Evolutionary conservation across 257 asterid genomes (phyloP).

Genomic region (Ocimum tenuiflorum): DNA sequence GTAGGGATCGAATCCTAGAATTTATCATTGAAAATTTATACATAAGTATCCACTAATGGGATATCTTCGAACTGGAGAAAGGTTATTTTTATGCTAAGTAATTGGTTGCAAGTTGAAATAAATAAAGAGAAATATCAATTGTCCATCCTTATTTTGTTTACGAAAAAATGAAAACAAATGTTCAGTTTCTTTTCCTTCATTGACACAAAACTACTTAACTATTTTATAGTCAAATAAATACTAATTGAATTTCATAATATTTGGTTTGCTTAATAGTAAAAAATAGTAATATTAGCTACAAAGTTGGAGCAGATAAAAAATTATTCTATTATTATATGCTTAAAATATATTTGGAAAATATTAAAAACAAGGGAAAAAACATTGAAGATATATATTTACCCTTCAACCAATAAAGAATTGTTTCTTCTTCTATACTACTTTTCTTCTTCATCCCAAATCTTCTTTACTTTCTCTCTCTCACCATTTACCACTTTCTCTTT

Average conservation of each 20-base stretch:
- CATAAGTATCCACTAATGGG: too few species aligned
- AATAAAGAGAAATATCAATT: too few species aligned
- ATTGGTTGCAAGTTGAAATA: constrained; percentile 19
- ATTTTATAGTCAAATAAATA: too few species aligned
- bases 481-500: constrained; percentile 9
- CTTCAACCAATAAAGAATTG: neutral
- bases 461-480: neutral
- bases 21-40: too few species aligned
- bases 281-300: neutral
- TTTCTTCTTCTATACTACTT: neutral
- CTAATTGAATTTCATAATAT: too few species aligned
- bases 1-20: too few species aligned
- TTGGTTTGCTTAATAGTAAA: too few species aligned
- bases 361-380: neutral
- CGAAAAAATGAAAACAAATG: neutral
- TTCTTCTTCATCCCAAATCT: neutral
- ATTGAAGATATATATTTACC: neutral
- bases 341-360: neutral
- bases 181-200: too few species aligned
- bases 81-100: constrained; percentile 5
- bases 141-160: too few species aligned
- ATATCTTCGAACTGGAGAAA: too few species aligned
- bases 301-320: neutral
- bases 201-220: too few species aligned
- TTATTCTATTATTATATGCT: neutral